Conservation (phyloP, 106 monocot genomes). For the Vanilla planifolia region DNA sequence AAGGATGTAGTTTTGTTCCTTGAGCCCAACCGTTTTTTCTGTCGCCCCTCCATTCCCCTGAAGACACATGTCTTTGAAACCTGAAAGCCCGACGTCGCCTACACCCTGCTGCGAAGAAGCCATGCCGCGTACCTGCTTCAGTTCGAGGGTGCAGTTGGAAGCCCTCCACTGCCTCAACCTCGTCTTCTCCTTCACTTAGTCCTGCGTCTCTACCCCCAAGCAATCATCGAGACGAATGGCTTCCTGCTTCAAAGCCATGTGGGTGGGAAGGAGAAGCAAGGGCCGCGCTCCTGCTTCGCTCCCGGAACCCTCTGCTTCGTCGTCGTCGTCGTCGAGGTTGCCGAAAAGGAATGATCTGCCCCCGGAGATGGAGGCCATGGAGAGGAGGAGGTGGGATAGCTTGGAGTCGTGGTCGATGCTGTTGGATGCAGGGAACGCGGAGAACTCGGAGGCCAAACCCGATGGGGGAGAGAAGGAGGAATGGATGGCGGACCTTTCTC, state of each 20-base stretch:
- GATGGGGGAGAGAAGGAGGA: slow-evolving; percentile 42
- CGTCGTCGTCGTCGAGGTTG: slow-evolving; percentile 15
- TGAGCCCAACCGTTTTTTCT: background rate
- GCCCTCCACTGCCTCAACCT: slow-evolving; percentile 5
- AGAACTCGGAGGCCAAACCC: slow-evolving; percentile 14
- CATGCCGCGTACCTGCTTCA: slow-evolving; percentile 11
- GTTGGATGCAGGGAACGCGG: slow-evolving; percentile 44
- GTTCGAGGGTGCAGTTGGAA: slow-evolving; percentile 10
- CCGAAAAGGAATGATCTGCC: slow-evolving; percentile 13
- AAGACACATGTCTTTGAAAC: slow-evolving; percentile 1
- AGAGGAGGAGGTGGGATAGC: slow-evolving; percentile 74
- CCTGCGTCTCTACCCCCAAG: background rate
- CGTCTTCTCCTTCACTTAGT: slow-evolving; percentile 12
- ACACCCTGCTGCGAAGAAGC: background rate
- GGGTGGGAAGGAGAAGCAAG: slow-evolving; percentile 21
- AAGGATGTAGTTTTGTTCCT: background rate
- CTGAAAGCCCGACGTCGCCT: background rate
- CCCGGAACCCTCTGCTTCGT: slow-evolving; percentile 18
- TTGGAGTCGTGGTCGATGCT: slow-evolving; percentile 95
- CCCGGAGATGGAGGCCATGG: slow-evolving; percentile 52
- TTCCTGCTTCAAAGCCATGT: slow-evolving; percentile 30
- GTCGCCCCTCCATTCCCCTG: background rate
- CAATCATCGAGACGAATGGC: slow-evolving; percentile 7
- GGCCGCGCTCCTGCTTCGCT: slow-evolving; percentile 20
- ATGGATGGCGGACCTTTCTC: slow-evolving; percentile 97